A percentile compares a stretch with the other conserved stretches of the same genome.
Evolutionary conservation across 176 grass and related monocot species (phyloP).

Genomic region (Urochloa ruziziensis): DNA sequence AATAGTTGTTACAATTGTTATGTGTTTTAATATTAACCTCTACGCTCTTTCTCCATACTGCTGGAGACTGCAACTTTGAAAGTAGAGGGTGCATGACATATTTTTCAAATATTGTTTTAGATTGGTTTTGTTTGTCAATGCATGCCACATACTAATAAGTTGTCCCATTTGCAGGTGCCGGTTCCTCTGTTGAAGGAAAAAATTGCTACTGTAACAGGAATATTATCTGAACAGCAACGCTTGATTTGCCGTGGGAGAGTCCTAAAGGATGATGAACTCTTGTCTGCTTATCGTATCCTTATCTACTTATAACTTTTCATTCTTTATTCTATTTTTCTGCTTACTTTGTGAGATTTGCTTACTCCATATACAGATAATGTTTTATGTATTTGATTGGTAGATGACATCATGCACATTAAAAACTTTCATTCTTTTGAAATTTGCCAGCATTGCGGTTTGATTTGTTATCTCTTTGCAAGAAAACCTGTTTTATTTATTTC

Average conservation of each 20-base stretch:
- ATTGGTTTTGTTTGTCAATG: background rate
- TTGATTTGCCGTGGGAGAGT: conserved; percentile 92
- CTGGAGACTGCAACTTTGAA: background rate
- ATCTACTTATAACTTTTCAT: conserved; percentile 10
- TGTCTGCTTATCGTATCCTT: conserved; percentile 97
- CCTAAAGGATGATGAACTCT: conserved; percentile 92
- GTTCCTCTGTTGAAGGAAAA: conserved; percentile 92
- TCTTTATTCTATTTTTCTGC: background rate
- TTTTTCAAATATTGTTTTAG: conserved; percentile 27
- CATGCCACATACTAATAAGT: conserved; percentile 10
- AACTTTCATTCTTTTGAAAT: background rate
- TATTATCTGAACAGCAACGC: conserved; percentile 91
- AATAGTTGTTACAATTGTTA: conserved; percentile 10
- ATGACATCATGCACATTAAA: background rate
- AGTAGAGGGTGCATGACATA: background rate
- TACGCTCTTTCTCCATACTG: background rate
- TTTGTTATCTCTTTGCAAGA: background rate
- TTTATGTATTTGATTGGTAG: background rate
- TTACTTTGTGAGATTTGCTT: background rate
- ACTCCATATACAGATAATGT: background rate
- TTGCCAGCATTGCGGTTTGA: background rate
- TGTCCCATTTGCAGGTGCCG: conserved; percentile 63
- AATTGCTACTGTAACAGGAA: conserved; percentile 87
- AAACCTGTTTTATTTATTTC: background rate
- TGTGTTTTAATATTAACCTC: background rate